Evolutionary conservation across 2,329 filamentous ascomycete genomes (phyloP).

Genomic region (Cercospora sp.): DNA sequence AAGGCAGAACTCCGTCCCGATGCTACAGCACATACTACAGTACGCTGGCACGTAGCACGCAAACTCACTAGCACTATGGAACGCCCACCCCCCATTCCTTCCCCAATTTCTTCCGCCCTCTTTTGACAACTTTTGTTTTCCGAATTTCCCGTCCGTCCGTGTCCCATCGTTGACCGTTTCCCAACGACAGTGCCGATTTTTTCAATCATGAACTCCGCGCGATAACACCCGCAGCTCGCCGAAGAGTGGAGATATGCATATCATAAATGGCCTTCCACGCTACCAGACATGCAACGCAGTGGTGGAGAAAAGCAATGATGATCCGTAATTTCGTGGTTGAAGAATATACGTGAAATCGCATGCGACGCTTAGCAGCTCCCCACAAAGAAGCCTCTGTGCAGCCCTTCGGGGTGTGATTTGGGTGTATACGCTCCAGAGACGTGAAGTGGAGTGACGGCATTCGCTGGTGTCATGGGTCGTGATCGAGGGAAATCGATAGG

Average conservation of each 20-base stretch:
- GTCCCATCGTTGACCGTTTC: background rate
- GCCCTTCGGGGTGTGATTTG: constrained; percentile 36
- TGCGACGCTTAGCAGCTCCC: constrained; percentile 30
- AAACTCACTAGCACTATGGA: background rate
- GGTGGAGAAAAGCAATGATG: background rate
- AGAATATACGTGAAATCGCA: background rate
- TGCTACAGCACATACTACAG: background rate
- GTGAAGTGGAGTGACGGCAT: constrained; percentile 27
- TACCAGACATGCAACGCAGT: background rate
- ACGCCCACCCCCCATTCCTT: no score
- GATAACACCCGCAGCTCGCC: constrained; percentile 1
- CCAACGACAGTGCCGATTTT: constrained; percentile 2
- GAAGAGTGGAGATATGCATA: constrained; percentile 13
- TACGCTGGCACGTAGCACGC: background rate
- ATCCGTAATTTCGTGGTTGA: background rate
- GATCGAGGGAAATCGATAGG: constrained; percentile 25
- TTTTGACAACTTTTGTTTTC: background rate
- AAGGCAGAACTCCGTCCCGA: background rate
- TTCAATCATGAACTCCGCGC: background rate
- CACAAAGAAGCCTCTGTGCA: constrained; percentile 36
- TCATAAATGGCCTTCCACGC: background rate
- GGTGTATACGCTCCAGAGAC: constrained; percentile 39
- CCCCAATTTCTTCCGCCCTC: background rate
- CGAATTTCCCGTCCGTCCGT: background rate
- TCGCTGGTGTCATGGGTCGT: constrained; percentile 35